Base-by-base conservation (phyloP, 495 filamentous ascomycete genomes). In the Aspergillus mulundensis region DNA sequence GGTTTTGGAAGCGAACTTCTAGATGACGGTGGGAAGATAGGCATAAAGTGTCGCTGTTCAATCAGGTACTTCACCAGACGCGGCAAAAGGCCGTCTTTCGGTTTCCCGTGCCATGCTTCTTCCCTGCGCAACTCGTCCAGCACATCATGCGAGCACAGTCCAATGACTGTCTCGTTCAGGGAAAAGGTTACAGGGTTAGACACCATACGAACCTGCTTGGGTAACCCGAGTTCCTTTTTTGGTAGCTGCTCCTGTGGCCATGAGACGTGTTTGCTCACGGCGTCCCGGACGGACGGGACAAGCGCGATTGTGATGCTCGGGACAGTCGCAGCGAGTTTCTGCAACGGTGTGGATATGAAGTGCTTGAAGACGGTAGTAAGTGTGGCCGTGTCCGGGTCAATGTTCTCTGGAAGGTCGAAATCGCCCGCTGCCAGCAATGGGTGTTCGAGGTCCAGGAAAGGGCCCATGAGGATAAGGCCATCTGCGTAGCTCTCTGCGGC, bases 361-460 rank as follows among this genome's bases (percentile, higher is more conserved):
- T 90, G 81, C 42, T 87, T 84, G 78, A 98, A 98, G 20, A 93
- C 80, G 28, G 89, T 89, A 11, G 83, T 76, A 60, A 98, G 80
- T 8, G 90, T 95, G 7, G 84, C 86, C 3, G 83, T 84, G 65
- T 93, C 89, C 0, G 87, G 84, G 39, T 92, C 84, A 48, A 84
- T 70, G 14, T 86, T 81, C 4, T 89, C 83, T 5, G 90, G 91
- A 21, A 96, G 80, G 61, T 96, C 92, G 62, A 96, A 95, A 64
- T 96, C 91, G 19, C 94, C 94, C 1, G 85, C 81, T 51, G 87
- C 86, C 47, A 98, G 80, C n/a, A 94, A 74, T 4, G 94, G 93
- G 63, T 98, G 94, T 57, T 95, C 91, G 41, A 84, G 75, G 66
- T 97, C 94, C 52, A 98, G 77, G 67, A 97, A 95, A 2, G 94